phyloP scores from a whole-genome alignment of 306 rosid species.

The Malus asiatica region DNA sequence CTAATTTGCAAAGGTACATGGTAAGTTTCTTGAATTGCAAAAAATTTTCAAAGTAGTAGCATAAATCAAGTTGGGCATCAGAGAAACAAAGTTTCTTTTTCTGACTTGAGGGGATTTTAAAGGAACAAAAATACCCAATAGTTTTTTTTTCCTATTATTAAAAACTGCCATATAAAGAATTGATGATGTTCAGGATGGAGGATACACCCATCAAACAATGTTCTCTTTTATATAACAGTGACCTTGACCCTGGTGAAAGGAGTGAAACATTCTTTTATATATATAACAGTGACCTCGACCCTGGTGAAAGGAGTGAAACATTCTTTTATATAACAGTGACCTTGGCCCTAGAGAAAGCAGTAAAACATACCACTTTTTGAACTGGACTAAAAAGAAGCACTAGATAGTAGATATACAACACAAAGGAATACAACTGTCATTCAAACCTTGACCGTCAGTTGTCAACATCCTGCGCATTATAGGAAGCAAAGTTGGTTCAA shows the following conservation, averaged over 20 bases:
- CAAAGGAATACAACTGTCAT: neutral
- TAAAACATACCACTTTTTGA: neutral
- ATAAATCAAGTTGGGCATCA: neutral
- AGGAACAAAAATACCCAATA: neutral
- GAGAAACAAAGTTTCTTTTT: neutral
- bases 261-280: no score
- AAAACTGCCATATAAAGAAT: neutral
- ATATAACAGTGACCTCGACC: neutral
- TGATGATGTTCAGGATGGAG: neutral
- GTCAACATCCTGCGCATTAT: constrained; percentile 89
- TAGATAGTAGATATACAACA: neutral
- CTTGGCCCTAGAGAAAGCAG: neutral
- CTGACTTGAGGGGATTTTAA: neutral
- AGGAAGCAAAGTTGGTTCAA: constrained; percentile 88
- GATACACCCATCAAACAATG: neutral
- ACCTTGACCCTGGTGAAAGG: no score
- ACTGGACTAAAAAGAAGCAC: neutral
- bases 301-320: neutral
- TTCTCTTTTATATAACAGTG: neutral
- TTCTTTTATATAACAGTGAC: neutral
- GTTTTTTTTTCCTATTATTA: neutral
- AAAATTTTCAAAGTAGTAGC: neutral
- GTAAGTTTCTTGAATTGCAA: neutral
- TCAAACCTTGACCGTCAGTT: constrained; percentile 86
- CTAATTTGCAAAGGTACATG: neutral